These are phyloP conservation scores for Euphorbia lathyris DNA, from an alignment of 345 rosid species.

Conservation along the genomic window DNA sequence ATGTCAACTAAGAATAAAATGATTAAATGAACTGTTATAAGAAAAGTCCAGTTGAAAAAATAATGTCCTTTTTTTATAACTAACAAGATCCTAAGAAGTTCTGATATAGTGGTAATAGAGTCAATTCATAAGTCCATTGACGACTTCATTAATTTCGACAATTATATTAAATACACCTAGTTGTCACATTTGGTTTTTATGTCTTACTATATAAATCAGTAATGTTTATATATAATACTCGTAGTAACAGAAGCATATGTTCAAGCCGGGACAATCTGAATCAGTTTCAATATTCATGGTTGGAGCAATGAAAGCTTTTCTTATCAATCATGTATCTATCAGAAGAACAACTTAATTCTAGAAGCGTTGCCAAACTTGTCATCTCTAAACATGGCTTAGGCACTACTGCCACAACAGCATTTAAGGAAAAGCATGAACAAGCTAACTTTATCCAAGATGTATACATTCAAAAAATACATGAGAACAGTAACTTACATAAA, in stretches of 20 bases:
- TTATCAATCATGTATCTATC: background rate
- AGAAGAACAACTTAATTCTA: too few relatives aligned
- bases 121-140: too few relatives aligned
- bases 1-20: too few relatives aligned
- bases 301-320: background rate
- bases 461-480: constrained; percentile 2
- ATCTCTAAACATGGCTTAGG: background rate
- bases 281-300: background rate
- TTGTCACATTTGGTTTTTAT: too few relatives aligned
- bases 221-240: background rate
- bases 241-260: background rate
- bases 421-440: background rate
- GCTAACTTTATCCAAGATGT: background rate
- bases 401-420: background rate
- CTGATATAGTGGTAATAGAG: too few relatives aligned
- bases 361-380: background rate
- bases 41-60: too few relatives aligned
- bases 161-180: too few relatives aligned
- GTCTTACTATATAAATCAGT: background rate
- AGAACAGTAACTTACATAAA: constrained; percentile 8
- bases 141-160: too few relatives aligned
- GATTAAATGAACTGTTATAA: too few relatives aligned
- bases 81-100: too few relatives aligned
- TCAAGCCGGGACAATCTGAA: background rate
- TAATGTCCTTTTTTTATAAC: too few relatives aligned